Base-by-base conservation (phyloP, 1,284 basidiomycete species). In the Boletus mariae region DNA sequence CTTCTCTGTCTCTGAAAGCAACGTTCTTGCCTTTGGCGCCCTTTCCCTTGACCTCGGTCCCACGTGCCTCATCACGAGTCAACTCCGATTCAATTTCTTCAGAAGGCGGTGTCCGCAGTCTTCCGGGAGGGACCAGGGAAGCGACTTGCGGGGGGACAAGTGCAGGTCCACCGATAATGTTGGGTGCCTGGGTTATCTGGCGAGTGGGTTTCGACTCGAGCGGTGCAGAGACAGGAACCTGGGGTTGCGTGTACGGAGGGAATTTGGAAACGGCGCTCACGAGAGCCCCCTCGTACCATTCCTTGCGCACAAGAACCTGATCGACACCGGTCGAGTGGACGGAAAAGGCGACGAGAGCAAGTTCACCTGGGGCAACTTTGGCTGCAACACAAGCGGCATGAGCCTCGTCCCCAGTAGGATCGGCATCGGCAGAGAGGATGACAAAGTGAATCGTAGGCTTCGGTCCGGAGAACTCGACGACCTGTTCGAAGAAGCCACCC, bases 371-470 rank as follows among this genome's bases (percentile, higher is more conserved):
- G 12, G 79, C 75, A 13, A 90, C 77, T 63, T 90, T 90, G 3
- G 88, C 88, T 4, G 88, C 88, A 25, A 88, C 76, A 59, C 88
- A 90, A 12, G 87, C 87, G 11, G 87, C 87, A 63, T 84, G 82
- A 0, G 88, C 86, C 68, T 90, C 88, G 49, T 86, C 84, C 15
- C 88, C 87, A 51, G 80, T 79, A 10, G 88, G 87, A 68, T 90
- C 89, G 8, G 85, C 81, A 59, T 90, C 87, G 2, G 83, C 85
- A 2, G 87, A 87, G 31, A 92, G 77, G 54, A 92, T 87, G 59
- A 90, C 88, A 65, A 92, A 90, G 67, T 91, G 87, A 52, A 92
- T 90, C 2, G 89, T 88, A 7, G 88, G 80, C 64, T 89, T 90
- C n/a, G 86, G 86, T 31, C 88, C 88, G 31, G 75, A 74, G 67